Conservation (phyloP, 2,329 filamentous ascomycete genomes). For the Arthrobotrys musiformis region DNA sequence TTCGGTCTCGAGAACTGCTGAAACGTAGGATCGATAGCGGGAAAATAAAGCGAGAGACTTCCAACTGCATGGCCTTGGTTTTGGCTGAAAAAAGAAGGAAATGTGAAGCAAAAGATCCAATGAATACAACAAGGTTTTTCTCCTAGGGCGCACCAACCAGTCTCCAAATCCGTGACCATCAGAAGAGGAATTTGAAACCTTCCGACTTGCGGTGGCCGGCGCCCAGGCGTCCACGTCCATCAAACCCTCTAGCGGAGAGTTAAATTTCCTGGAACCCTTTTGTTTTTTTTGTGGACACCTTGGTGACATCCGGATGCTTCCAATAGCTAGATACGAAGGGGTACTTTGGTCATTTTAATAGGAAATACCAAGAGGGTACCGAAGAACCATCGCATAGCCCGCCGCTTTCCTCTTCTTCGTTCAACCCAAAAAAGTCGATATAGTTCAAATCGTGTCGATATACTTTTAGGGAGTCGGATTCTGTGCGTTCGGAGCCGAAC, state of each 20-base stretch:
- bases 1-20: neutral
- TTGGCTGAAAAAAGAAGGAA: conserved; percentile 53
- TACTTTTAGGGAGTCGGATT: conserved; percentile 35
- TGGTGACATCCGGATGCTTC: conserved; percentile 16
- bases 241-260: conserved; percentile 53
- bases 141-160: conserved; percentile 14
- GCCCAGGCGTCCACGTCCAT: conserved; percentile 38
- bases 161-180: conserved; percentile 33
- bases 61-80: conserved; percentile 13
- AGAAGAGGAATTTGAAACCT: conserved; percentile 43
- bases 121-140: conserved; percentile 45
- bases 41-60: conserved; percentile 37
- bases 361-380: conserved; percentile 11
- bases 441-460: conserved; percentile 14
- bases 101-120: conserved; percentile 44
- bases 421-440: conserved; percentile 5
- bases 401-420: conserved; percentile 4
- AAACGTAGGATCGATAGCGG: conserved; percentile 30
- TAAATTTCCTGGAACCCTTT: conserved; percentile 32
- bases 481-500: conserved; percentile 52
- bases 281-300: conserved; percentile 27
- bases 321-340: conserved; percentile 17
- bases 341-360: neutral
- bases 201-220: conserved; percentile 52
- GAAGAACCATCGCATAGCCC: conserved; percentile 11